Percentiles rank a stretch among this genome's conserved stretches.
Evolutionary conservation across 352 stramenopile genomes (phyloP).

Genomic region (Saprolegnia parasitica): DNA sequence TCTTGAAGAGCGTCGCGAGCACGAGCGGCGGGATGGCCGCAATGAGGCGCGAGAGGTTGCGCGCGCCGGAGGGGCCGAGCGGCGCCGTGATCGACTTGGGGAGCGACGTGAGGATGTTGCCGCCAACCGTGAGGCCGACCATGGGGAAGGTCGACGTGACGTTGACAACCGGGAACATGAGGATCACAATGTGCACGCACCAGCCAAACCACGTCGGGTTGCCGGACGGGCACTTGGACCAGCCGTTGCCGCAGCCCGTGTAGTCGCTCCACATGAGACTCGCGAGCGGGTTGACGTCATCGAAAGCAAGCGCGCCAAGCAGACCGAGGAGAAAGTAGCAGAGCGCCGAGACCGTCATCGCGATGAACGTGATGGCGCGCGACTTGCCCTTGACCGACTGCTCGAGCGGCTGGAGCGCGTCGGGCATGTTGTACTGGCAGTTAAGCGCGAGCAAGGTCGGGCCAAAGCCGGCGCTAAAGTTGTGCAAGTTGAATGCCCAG

Average conservation of each 20-base stretch:
- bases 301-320: conserved; percentile 69
- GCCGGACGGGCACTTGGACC: conserved; percentile 39
- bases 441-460: conserved; percentile 77
- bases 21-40: conserved; percentile 62
- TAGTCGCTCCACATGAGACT: conserved; percentile 78
- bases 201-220: conserved; percentile 41
- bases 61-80: conserved; percentile 42
- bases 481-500: conserved; percentile 60
- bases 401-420: conserved; percentile 70
- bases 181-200: conserved; percentile 70
- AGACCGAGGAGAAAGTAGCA: conserved; percentile 76
- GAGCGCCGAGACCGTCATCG: conserved; percentile 54
- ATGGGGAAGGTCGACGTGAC: conserved; percentile 82
- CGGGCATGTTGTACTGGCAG: conserved; percentile 87
- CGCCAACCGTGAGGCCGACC: conserved; percentile 74
- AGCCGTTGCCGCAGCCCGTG: conserved; percentile 80
- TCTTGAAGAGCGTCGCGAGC: conserved; percentile 80
- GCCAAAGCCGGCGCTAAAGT: conserved; percentile 79
- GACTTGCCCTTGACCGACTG: conserved; percentile 47
- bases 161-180: conserved; percentile 81
- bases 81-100: conserved; percentile 50
- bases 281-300: conserved; percentile 72
- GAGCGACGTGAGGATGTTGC: conserved; percentile 84
- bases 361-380: conserved; percentile 58
- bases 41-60: conserved; percentile 60